These are phyloP conservation scores for Chytridium lagenaria DNA, from an alignment of 371 early-diverging fungal species.

Conservation along the genomic window DNA sequence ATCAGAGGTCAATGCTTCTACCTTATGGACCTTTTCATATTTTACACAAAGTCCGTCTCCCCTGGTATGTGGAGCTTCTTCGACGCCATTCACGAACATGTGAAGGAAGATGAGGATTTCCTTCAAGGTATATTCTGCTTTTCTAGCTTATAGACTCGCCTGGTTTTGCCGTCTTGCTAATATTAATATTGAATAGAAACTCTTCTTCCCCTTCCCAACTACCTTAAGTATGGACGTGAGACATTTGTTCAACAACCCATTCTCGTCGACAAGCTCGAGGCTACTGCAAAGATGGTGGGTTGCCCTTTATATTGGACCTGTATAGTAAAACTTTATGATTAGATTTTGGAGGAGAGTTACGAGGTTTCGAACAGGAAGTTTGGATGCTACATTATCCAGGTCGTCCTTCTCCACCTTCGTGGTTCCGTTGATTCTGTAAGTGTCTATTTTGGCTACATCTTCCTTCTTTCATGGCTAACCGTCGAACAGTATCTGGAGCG, in stretches of 20 bases:
- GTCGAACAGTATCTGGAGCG: constrained; percentile 61
- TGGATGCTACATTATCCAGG: constrained; percentile 60
- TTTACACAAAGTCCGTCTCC: constrained; percentile 78
- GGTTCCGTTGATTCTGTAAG: constrained; percentile 72
- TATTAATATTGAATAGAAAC: constrained; percentile 79
- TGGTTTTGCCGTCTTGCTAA: constrained; percentile 41
- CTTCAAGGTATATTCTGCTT: constrained; percentile 74
- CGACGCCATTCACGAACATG: constrained; percentile 28
- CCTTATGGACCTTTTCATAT: constrained; percentile 82
- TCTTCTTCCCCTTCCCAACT: constrained; percentile 85
- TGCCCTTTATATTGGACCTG: neutral
- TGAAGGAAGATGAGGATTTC: constrained; percentile 66
- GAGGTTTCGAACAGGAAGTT: constrained; percentile 1
- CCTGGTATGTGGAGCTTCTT: constrained; percentile 85
- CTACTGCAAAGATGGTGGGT: constrained; percentile 12
- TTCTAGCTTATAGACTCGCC: too few species aligned
- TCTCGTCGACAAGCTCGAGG: constrained; percentile 20
- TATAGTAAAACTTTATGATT: neutral
- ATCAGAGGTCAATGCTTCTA: too few species aligned
- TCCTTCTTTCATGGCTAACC: too few species aligned
- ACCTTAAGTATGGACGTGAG: constrained; percentile 80
- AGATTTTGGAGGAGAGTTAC: neutral
- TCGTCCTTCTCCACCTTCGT: constrained; percentile 77
- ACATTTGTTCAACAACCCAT: constrained; percentile 43
- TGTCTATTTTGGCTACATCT: neutral